Conservation (phyloP, 306 rosid species). For the Bauhinia variegata region DNA sequence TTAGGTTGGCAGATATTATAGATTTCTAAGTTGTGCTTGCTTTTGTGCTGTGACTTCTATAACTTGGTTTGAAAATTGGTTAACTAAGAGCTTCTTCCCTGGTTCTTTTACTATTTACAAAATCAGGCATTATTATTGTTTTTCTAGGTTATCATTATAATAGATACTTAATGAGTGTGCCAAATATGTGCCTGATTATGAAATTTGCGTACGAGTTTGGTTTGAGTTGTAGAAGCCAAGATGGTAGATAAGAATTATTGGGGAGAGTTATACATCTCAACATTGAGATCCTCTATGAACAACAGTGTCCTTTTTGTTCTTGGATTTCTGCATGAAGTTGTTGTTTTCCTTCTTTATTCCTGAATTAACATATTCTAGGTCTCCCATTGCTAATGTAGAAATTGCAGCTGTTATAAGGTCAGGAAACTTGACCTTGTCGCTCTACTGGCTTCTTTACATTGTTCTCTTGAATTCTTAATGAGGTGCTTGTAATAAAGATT, state of each 20-base stretch:
- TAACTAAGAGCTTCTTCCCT: not conserved
- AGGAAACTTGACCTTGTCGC: not conserved
- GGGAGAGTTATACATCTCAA: conserved; percentile 17
- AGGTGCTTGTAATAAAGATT: no score
- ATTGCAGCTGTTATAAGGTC: conserved; percentile 1
- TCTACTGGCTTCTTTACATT: no score
- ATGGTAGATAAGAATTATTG: not conserved
- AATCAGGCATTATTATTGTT: conserved; percentile 12
- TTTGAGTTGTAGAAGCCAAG: not conserved
- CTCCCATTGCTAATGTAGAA: conserved; percentile 9
- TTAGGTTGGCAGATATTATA: conserved; percentile 2
- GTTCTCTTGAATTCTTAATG: no score
- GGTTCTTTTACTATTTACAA: conserved; percentile 1
- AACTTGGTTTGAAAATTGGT: not conserved
- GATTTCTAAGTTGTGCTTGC: conserved; percentile 17
- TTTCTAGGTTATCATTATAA: no score
- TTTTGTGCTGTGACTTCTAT: not conserved
- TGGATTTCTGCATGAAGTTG: not conserved
- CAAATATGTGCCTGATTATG: not conserved
- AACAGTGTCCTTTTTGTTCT: no score
- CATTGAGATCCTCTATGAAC: not conserved
- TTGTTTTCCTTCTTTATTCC: not conserved
- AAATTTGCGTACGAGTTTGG: not conserved
- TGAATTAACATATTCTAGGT: not conserved
- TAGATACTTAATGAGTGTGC: not conserved